Evolutionary conservation across 2,329 filamentous ascomycete species (phyloP), one percentile per base, ranked within the genome.

Genomic region (Corynespora cassiicola): DNA sequence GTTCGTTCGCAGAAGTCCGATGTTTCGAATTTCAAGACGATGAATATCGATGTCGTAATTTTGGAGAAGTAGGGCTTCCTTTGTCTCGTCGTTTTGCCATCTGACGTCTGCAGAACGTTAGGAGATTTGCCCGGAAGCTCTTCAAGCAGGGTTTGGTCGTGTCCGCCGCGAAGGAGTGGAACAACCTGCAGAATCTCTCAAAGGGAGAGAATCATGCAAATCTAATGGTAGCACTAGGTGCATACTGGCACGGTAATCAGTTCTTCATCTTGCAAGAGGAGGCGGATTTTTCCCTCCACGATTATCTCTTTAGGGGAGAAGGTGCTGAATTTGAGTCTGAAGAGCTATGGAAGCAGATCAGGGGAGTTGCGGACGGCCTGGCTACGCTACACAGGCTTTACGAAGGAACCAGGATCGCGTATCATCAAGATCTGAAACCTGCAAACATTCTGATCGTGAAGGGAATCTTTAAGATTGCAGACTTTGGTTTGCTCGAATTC

Each of bases 391-490:
- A 47, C 31, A 31, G 25, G 8, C 14, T 42, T 23, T 47, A 45
- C 27, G 24, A 40, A 31, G 42, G 37, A 26, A 42, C 45, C 7
- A 42, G 22, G 24, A 49, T 46, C 21, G 41, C 42, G n/a, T 49
- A 49, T 20, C 45, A 49, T 19, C 37, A 28, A 36, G 45, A 49
- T 28, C 17, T 49, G 23, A 49, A 49, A 36, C 45, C 42, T 9
- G 45, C 37, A 25, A 49, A 49, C 28, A 49, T 49, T 21, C 31
- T 46, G 5, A 49, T 46, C 12, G 45, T 49, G 5, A 45, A 37
- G 26, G 19, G 41, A 25, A 32, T 16, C 7, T 19, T 49, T 14
- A 49, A 49, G 26, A 49, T 49, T 37, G 37, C 45, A 22, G 45
- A 49, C 34, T 49, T 49, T 18, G 43, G 43, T 15, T 42, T 47